Percentiles rank a stretch among this genome's conserved stretches.
Evolutionary conservation across 768 basidiomycete genomes (phyloP).

Genomic region (Grammothele lineata): DNA sequence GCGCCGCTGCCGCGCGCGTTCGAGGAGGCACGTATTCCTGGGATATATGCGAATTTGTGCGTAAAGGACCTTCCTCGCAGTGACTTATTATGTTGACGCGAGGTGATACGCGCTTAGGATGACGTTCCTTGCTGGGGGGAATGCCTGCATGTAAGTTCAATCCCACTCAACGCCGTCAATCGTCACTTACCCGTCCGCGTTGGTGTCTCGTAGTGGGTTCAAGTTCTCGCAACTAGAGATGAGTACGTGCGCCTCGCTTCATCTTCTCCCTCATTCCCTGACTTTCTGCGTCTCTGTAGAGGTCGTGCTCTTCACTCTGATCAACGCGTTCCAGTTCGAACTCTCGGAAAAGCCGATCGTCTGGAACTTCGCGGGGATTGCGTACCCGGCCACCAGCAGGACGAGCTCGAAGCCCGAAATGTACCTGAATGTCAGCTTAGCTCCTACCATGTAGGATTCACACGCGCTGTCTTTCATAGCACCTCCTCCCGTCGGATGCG

Average conservation of each 20-base stretch:
- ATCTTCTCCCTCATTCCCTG: too few species aligned
- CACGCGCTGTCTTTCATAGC: too few species aligned
- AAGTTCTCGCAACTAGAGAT: constrained; percentile 20
- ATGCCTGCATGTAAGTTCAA: constrained; percentile 18
- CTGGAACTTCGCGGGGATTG: constrained; percentile 10
- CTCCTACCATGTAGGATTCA: too few species aligned
- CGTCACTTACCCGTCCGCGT: too few species aligned
- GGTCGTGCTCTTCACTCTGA: constrained; percentile 7
- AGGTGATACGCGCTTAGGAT: constrained; percentile 4
- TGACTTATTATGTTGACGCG: background rate
- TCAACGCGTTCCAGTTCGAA: constrained; percentile 10
- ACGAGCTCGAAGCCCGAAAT: constrained; percentile 2
- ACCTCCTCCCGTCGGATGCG: too few species aligned
- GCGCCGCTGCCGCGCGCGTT: constrained; percentile 1
- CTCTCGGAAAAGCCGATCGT: constrained; percentile 1
- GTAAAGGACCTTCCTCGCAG: background rate
- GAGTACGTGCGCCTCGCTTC: constrained; percentile 9
- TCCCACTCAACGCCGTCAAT: background rate
- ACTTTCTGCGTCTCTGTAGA: constrained; percentile 1
- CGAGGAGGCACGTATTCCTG: constrained; percentile 6
- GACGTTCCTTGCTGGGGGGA: constrained; percentile 19
- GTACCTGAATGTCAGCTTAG: constrained; percentile 1
- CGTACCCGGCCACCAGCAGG: constrained; percentile 5
- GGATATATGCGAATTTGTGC: constrained; percentile 9
- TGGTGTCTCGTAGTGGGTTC: constrained; percentile 11